phyloP scores from a whole-genome alignment of 768 basidiomycete species.

The Russula dissimulans region DNA sequence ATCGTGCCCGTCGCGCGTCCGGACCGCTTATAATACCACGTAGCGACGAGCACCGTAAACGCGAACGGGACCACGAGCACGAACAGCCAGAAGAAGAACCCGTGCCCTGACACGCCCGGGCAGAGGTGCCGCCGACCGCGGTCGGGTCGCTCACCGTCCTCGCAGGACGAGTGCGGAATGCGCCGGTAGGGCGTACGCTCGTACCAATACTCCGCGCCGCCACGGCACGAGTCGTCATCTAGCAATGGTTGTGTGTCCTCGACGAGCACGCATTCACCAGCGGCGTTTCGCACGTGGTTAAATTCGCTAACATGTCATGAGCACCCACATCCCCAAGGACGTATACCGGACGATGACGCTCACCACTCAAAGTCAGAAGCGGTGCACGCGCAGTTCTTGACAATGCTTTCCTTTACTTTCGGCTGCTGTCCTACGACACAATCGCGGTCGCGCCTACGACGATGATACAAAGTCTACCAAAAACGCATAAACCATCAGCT shows the following conservation, averaged over 20 bases:
- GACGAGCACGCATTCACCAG: slow-evolving; percentile 70
- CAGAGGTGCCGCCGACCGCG: slow-evolving; percentile 66
- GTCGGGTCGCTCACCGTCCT: slow-evolving; percentile 72
- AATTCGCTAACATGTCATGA: slow-evolving; percentile 59
- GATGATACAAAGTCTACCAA: slow-evolving; percentile 78
- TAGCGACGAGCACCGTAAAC: slow-evolving; percentile 65
- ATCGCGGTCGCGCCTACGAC: slow-evolving; percentile 66
- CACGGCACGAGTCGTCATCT: slow-evolving; percentile 52
- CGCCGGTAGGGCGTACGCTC: slow-evolving; percentile 87
- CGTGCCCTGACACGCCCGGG: slow-evolving; percentile 68
- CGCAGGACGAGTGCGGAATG: slow-evolving; percentile 82
- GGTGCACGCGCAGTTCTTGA: slow-evolving; percentile 66
- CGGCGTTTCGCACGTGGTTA: slow-evolving; percentile 65
- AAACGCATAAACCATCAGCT: background rate
- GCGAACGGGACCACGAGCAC: slow-evolving; percentile 68
- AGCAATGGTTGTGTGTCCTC: slow-evolving; percentile 56
- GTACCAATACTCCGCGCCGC: slow-evolving; percentile 78
- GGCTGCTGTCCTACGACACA: slow-evolving; percentile 74
- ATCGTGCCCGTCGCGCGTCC: slow-evolving; percentile 71
- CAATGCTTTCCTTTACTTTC: slow-evolving; percentile 43
- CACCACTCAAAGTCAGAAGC: slow-evolving; percentile 90
- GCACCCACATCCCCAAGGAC: background rate
- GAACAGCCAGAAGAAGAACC: slow-evolving; percentile 77
- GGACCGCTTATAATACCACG: slow-evolving; percentile 73
- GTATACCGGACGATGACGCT: slow-evolving; percentile 20